These are phyloP conservation scores for Lolium rigidum DNA, from an alignment of 176 grass and related monocot genomes.

Conservation along the genomic window DNA sequence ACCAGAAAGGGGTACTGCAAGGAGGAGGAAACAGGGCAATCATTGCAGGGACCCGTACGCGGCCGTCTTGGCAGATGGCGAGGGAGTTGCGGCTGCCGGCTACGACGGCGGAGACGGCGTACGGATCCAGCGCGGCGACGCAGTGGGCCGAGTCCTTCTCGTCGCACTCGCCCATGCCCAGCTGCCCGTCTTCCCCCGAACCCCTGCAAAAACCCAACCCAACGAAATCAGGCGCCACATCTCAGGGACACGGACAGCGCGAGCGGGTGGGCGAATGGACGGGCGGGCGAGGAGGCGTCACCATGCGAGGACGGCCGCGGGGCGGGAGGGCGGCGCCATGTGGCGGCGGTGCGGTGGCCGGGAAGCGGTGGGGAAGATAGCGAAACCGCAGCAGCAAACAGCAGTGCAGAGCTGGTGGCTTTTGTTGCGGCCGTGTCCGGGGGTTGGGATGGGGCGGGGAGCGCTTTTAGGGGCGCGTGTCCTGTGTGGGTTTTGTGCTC, in stretches of 20 bases:
- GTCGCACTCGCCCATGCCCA: conserved; percentile 78
- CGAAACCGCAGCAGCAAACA: conserved; percentile 29
- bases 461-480: conserved; percentile 39
- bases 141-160: conserved; percentile 68
- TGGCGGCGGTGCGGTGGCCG: not conserved
- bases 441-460: not conserved
- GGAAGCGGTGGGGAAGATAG: conserved; percentile 20
- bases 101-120: conserved; percentile 68
- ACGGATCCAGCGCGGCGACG: conserved; percentile 55
- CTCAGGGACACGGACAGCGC: not conserved
- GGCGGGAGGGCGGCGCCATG: conserved; percentile 44
- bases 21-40: conserved; percentile 20
- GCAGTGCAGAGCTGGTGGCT: not conserved
- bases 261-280: not conserved
- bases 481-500: conserved; percentile 37
- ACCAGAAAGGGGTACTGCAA: not conserved
- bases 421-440: conserved; percentile 19
- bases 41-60: conserved; percentile 39
- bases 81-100: conserved; percentile 98
- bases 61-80: conserved; percentile 78
- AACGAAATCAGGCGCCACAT: conserved; percentile 5
- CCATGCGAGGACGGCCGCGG: conserved; percentile 69
- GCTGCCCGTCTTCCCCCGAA: conserved; percentile 90
- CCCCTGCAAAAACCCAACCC: conserved; percentile 50
- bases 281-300: not conserved